Base-by-base conservation (phyloP, 2,329 filamentous ascomycete genomes). In the Aspergillus neotritici region DNA sequence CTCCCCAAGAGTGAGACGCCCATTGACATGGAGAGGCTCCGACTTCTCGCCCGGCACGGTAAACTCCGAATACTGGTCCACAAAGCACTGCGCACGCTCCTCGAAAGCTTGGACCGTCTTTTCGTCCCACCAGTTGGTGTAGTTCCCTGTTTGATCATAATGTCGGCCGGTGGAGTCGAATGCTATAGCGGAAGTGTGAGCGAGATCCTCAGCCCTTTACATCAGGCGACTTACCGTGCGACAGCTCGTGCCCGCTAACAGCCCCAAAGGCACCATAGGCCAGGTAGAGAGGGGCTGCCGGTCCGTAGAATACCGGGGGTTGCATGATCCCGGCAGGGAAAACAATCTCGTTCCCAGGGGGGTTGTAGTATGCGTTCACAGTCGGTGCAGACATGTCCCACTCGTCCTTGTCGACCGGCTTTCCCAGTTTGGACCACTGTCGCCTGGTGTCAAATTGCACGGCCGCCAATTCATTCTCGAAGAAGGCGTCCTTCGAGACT, bases 261-360 rank as follows among this genome's bases (percentile, higher is more conserved):
- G 78, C 74, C 0, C 82, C 83, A 57, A 86, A 83, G 0, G 78
- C 79, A n/a, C 82, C 83, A 58, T 85, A 87, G 8, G 76, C 76
- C 31, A 86, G 65, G 52, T 86, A 87, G 16, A 76, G 66, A 0
- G 83, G 83, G 1, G 83, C 72, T 4, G 75, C 66, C 5, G 62
- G 57, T 9, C 77, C 73, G 46, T 83, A 77, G 55, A 86, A 86
- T 2, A 82, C 69, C 0, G 83, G 82, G 3, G 78, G 76, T 58
- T 86, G 83, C 76, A 84, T 80, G 44, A 86, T 83, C 0, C 80
- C 83, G 0, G 82, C 81, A 1, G 80, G 80, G 59, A 87, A 83
- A 3, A 81, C 77, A 35, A 86, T 85, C 54, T 82, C 77, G 54
- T 86, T 86, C n/a, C 75, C 74, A 0, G 74, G 71, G 21, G 75